Evolutionary conservation across 768 basidiomycete species (phyloP), one percentile per base, ranked within the genome.

Genomic region (Naganishia antarctica): DNA sequence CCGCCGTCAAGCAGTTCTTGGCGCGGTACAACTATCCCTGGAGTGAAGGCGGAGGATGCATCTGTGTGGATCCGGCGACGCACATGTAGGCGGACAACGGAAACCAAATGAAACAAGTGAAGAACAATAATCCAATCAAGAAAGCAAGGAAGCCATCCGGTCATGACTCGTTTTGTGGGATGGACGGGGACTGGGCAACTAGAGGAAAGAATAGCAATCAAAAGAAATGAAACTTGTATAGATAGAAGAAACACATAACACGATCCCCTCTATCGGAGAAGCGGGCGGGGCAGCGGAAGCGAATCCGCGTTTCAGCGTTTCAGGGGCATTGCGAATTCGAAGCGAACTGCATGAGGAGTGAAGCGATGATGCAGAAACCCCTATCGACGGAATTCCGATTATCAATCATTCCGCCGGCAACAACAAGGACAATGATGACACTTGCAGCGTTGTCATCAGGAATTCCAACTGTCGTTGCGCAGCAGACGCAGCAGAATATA

Each of bases 1-100:
- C 89, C 1, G 90, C 89, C 11, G 87, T 96, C 45, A 86, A 89
- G 66, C 89, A 91, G 72, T 94, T 88, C 87, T 78, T 97, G 48
- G 89, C 91, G 70, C 84, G 88, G 61, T 97, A 91, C 90, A 89
- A 90, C 63, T 97, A 93, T 80, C 89, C 93, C 18, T 96, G 92
- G 93, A 88, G 83, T 76, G 93, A 96, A 76, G 84, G 87, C 8
- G 90, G 90, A 71, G 93, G 93, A 2, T 85, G 91, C 57, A 84
- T 96, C 61, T 92, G 89, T 76, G 84, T 96, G 51, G 93, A 97
- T 77, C 80, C 87, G 25, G 80, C 90, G 68, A 91, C 89, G 29
- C 91, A 93, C 69, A 41, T 57, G 28, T 67, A 31, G 32, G 34
- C 1, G 44, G 2, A 45, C 12, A 48, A 48, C 23, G 2, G 29